These are phyloP conservation scores for Trichophyton equinum DNA, from an alignment of 2,329 filamentous ascomycete species.

Conservation along the genomic window DNA sequence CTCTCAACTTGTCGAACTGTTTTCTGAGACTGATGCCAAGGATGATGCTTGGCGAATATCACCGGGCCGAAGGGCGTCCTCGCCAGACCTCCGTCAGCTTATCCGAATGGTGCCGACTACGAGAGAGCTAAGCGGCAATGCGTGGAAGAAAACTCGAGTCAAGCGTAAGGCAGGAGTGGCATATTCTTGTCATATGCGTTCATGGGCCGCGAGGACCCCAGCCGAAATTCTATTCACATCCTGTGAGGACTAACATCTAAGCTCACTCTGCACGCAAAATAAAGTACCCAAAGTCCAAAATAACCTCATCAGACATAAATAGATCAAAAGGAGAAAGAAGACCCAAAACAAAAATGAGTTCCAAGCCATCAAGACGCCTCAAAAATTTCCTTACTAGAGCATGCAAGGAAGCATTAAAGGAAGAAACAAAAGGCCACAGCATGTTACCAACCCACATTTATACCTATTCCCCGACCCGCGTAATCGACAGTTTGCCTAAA, in stretches of 20 bases:
- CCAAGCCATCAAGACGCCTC: background rate
- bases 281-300: background rate
- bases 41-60: background rate
- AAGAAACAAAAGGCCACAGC: background rate
- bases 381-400: background rate
- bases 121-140: background rate
- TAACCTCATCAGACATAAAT: background rate
- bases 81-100: background rate
- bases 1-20: background rate
- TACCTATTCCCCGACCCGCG: slow-evolving; percentile 55
- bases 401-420: background rate
- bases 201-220: background rate
- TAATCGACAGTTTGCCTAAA: slow-evolving; percentile 67
- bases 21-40: background rate
- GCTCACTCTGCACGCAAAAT: background rate
- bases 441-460: slow-evolving; percentile 39
- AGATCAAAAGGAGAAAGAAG: background rate
- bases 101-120: background rate
- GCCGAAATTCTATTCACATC: background rate
- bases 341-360: background rate
- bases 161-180: background rate
- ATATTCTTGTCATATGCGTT: background rate
- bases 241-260: background rate
- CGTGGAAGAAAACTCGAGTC: background rate
- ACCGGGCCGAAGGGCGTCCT: background rate